Percentiles rank a stretch among this genome's conserved stretches.
These are phyloP conservation scores for Mariannaea elegans DNA, from an alignment of 2,329 filamentous ascomycete genomes.

Conservation along the genomic window DNA sequence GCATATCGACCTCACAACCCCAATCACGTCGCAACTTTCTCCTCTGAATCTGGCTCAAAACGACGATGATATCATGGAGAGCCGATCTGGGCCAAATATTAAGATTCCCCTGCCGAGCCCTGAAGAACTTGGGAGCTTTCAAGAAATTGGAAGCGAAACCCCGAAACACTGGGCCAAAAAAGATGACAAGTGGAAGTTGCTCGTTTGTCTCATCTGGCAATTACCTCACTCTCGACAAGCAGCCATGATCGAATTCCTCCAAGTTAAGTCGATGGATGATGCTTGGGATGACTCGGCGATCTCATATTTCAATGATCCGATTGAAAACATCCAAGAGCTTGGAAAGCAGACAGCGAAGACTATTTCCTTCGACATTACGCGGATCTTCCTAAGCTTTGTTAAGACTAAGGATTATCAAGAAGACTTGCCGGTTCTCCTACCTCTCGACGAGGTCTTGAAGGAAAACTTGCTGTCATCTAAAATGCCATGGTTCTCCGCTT, in stretches of 20 bases:
- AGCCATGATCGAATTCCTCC: slow-evolving; percentile 36
- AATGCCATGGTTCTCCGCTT: slow-evolving; percentile 27
- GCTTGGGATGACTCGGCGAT: slow-evolving; percentile 31
- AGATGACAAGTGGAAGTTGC: slow-evolving; percentile 42
- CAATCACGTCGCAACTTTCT: slow-evolving; percentile 21
- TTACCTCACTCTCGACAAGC: slow-evolving; percentile 42
- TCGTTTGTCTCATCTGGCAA: slow-evolving; percentile 43
- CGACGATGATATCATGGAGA: not conserved
- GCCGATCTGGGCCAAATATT: not conserved
- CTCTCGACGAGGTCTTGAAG: slow-evolving; percentile 22
- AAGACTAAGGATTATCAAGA: slow-evolving; percentile 37
- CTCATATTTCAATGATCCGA: slow-evolving; percentile 29
- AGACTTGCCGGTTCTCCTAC: slow-evolving; percentile 28
- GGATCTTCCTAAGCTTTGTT: slow-evolving; percentile 44
- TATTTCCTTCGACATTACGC: slow-evolving; percentile 42
- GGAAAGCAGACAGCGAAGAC: slow-evolving; percentile 18
- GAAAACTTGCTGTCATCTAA: slow-evolving; percentile 24
- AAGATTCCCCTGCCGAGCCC: slow-evolving; percentile 26
- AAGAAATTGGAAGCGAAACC: slow-evolving; percentile 32
- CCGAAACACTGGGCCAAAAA: slow-evolving; percentile 38
- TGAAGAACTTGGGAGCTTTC: slow-evolving; percentile 34
- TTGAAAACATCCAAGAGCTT: slow-evolving; percentile 21
- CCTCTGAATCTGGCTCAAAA: not conserved
- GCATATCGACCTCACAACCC: slow-evolving; percentile 40
- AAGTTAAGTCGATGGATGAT: slow-evolving; percentile 22